A percentile compares a stretch with the other conserved stretches of the same genome.
Evolutionary conservation across 2,329 filamentous ascomycete species (phyloP).

Genomic region (Dactylellina parvicollis): DNA sequence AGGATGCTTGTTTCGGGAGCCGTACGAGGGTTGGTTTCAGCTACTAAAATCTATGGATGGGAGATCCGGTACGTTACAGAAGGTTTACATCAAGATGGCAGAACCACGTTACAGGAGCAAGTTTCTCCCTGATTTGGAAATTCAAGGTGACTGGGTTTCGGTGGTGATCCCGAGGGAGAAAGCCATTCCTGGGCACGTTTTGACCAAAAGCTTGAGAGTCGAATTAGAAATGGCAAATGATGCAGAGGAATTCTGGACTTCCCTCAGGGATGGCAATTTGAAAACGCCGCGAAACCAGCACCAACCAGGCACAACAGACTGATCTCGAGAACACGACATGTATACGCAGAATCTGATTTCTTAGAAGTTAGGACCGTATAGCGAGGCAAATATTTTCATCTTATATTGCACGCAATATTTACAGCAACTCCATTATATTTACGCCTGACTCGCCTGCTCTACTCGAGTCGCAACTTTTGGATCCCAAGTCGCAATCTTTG

Average conservation of each 20-base stretch:
- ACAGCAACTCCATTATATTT: not conserved
- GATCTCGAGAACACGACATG: too few relatives aligned
- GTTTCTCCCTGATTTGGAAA: not conserved
- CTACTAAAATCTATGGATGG: not conserved
- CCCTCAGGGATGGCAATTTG: not conserved
- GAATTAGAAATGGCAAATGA: not conserved
- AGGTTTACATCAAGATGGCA: not conserved
- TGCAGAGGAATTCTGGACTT: not conserved
- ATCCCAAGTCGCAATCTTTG: conserved; percentile 39
- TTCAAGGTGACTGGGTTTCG: not conserved
- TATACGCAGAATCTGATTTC: too few relatives aligned
- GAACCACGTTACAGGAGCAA: not conserved
- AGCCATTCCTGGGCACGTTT: too few relatives aligned
- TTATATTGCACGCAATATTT: conserved; percentile 1
- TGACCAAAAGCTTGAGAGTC: not conserved
- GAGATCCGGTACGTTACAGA: not conserved
- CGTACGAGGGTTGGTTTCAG: not conserved
- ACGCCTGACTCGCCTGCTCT: not conserved
- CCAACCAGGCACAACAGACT: too few relatives aligned
- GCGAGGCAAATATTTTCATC: not conserved
- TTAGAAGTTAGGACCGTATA: too few relatives aligned
- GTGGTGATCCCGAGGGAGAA: not conserved
- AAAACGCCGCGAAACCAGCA: too few relatives aligned
- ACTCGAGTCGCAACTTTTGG: conserved; percentile 36
- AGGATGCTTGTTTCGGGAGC: not conserved